Evolutionary conservation across 306 rosid genomes (phyloP).

Genomic region (Cotoneaster glaucophyllus): DNA sequence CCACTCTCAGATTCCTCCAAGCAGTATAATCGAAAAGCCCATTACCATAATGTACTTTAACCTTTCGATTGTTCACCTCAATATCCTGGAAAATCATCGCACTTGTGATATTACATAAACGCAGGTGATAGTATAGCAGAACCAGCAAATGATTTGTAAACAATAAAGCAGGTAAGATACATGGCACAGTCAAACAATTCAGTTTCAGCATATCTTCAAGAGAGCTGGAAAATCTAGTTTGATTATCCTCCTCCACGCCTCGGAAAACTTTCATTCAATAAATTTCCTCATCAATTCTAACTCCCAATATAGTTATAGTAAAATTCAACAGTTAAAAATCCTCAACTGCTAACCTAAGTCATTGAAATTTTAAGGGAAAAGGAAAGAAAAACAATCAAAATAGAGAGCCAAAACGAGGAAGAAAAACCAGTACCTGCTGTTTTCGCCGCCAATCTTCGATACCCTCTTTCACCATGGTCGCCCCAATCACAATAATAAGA

Average conservation of each 20-base stretch:
- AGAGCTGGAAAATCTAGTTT: neutral
- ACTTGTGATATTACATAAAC: slow-evolving; percentile 10
- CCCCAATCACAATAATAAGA: slow-evolving; percentile 48
- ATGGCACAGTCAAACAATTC: neutral
- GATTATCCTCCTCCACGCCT: neutral
- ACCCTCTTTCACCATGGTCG: slow-evolving; percentile 79
- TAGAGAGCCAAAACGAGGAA: slow-evolving; percentile 1
- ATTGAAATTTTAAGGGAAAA: neutral
- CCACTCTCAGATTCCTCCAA: slow-evolving; percentile 89
- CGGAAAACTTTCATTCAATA: neutral
- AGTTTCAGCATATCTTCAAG: neutral
- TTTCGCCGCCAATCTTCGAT: slow-evolving; percentile 77
- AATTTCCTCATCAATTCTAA: neutral
- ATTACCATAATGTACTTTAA: slow-evolving; percentile 50
- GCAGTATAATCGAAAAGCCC: slow-evolving; percentile 54
- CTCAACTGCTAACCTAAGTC: neutral
- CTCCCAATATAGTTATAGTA: neutral
- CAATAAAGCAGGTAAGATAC: neutral
- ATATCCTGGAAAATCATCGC: slow-evolving; percentile 49
- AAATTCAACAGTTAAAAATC: neutral
- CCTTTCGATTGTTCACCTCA: slow-evolving; percentile 75
- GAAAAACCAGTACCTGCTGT: slow-evolving; percentile 53
- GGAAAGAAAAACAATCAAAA: slow-evolving; percentile 4
- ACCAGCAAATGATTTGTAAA: neutral
- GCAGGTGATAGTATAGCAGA: neutral